Percentiles rank a stretch among this genome's conserved stretches.
Conservation (phyloP, 75 land plant genomes). For the Sequoia sempervirens region DNA sequence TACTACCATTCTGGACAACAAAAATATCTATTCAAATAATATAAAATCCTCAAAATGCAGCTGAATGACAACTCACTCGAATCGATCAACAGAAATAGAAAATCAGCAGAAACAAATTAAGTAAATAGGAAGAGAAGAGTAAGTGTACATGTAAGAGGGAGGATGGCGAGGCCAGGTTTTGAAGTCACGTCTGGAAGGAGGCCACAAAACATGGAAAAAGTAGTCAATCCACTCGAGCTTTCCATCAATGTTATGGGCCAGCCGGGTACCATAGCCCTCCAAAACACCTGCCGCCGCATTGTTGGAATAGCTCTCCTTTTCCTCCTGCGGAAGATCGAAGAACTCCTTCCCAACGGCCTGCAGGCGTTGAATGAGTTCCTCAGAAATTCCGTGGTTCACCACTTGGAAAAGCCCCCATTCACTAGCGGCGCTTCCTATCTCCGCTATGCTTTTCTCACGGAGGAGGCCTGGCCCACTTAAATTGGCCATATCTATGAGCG, state of each 20-base stretch:
- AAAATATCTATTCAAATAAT: no score
- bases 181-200: constrained; percentile 21
- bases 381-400: constrained; percentile 71
- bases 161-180: constrained; percentile 45
- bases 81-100: no score
- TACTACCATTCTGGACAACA: no score
- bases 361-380: constrained; percentile 32
- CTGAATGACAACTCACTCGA: no score
- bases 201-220: constrained; percentile 54
- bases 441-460: constrained; percentile 13
- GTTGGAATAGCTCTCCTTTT: constrained; percentile 29
- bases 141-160: neutral
- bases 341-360: constrained; percentile 50
- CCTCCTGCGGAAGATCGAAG: constrained; percentile 48
- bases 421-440: constrained; percentile 33
- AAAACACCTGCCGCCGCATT: neutral
- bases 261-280: constrained; percentile 49
- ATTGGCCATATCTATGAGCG: constrained; percentile 29
- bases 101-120: no score
- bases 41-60: no score
- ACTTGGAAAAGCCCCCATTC: constrained; percentile 81
- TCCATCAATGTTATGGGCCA: constrained; percentile 35
- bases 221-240: constrained; percentile 63
- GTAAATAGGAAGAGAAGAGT: neutral
- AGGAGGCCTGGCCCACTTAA: constrained; percentile 1